A percentile compares a stretch with the other conserved stretches of the same genome.
Conservation (phyloP, 257 asterid genomes). For the Solanum habrochaites region DNA sequence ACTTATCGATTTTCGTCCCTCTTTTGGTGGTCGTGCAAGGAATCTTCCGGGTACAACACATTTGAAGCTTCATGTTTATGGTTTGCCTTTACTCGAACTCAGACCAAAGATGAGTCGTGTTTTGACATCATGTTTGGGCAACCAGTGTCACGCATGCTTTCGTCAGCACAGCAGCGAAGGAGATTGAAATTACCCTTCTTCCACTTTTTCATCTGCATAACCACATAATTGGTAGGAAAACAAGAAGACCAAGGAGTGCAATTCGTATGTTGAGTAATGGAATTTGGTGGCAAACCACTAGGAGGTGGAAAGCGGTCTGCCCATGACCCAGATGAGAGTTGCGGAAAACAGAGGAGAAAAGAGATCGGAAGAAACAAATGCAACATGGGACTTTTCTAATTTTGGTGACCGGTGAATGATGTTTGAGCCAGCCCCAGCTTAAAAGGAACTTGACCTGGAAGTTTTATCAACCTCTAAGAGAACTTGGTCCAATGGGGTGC, state of each 20-base stretch:
- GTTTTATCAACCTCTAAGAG: constrained; percentile 19
- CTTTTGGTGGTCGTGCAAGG: constrained; percentile 21
- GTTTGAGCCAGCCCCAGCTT: constrained; percentile 19
- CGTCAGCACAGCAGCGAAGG: constrained; percentile 24
- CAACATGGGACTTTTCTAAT: constrained; percentile 10
- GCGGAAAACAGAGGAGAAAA: constrained; percentile 18
- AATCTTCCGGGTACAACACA: constrained; percentile 10
- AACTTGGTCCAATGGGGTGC: constrained; percentile 24
- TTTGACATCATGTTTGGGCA: constrained; percentile 17
- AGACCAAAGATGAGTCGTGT: constrained; percentile 10
- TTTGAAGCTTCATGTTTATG: constrained; percentile 16
- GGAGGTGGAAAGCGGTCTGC: constrained; percentile 21
- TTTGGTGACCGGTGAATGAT: constrained; percentile 18
- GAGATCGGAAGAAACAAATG: constrained; percentile 11
- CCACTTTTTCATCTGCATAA: constrained; percentile 22
- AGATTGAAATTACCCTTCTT: constrained; percentile 19
- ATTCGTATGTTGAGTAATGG: constrained; percentile 26
- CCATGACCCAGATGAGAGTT: constrained; percentile 19
- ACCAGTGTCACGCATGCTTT: constrained; percentile 19
- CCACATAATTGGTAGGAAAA: constrained; percentile 26
- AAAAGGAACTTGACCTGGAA: constrained; percentile 16
- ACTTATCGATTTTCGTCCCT: constrained; percentile 10
- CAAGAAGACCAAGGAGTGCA: constrained; percentile 31
- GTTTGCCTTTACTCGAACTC: constrained; percentile 16
- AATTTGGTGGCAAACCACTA: constrained; percentile 14